These are phyloP conservation scores for Ceratobasidium sp. DNA, from an alignment of 1,284 basidiomycete species.

Conservation along the genomic window DNA sequence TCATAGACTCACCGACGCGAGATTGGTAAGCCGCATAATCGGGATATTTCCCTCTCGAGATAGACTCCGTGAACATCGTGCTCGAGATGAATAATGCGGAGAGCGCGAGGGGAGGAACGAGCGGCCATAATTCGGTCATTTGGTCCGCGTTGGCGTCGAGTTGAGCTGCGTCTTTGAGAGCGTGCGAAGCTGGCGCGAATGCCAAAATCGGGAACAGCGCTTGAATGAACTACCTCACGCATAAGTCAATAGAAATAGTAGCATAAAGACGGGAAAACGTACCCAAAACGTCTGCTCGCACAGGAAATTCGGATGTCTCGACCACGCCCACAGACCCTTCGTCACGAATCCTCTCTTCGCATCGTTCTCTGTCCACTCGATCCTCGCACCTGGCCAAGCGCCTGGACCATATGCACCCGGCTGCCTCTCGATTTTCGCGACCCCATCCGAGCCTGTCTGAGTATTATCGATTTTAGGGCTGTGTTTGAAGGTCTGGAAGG, in stretches of 20 bases:
- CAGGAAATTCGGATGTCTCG: constrained; percentile 91
- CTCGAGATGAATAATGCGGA: constrained; percentile 79
- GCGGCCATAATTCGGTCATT: constrained; percentile 59
- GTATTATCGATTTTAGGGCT: constrained; percentile 51
- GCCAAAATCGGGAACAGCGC: constrained; percentile 75
- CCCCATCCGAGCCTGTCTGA: not conserved
- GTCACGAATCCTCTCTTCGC: constrained; percentile 87
- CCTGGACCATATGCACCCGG: constrained; percentile 49
- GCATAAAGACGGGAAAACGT: constrained; percentile 53
- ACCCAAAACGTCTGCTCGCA: constrained; percentile 92
- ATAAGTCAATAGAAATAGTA: constrained; percentile 49
- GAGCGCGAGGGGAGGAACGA: constrained; percentile 70
- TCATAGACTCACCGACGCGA: constrained; percentile 80
- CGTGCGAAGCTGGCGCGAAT: constrained; percentile 56
- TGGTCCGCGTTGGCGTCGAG: constrained; percentile 47
- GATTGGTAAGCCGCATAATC: constrained; percentile 79
- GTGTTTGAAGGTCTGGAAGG: constrained; percentile 77
- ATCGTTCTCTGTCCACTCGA: constrained; percentile 76
- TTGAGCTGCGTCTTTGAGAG: constrained; percentile 47
- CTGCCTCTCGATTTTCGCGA: constrained; percentile 3
- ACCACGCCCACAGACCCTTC: constrained; percentile 86
- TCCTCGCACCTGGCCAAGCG: constrained; percentile 76
- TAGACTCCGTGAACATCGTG: constrained; percentile 83
- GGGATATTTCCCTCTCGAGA: constrained; percentile 83
- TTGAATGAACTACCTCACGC: constrained; percentile 72